These are phyloP conservation scores for Parsonsia alboflavescens DNA, from an alignment of 257 asterid species.

Conservation along the genomic window DNA sequence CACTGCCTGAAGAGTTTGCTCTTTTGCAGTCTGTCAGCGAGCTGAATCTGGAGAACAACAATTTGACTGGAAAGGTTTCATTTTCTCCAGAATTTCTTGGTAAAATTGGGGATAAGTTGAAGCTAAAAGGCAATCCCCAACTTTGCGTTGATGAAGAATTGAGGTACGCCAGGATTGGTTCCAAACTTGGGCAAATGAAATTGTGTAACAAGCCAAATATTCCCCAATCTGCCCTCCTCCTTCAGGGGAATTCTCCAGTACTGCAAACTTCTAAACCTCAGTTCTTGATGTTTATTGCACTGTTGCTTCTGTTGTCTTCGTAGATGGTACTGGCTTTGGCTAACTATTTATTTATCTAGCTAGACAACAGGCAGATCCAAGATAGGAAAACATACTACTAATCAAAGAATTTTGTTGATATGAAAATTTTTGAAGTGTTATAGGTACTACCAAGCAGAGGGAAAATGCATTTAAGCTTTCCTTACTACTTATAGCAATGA, in stretches of 20 bases:
- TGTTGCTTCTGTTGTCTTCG: conserved; percentile 17
- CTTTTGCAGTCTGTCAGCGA: conserved; percentile 47
- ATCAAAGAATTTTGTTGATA: conserved; percentile 22
- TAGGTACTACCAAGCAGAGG: conserved; percentile 8
- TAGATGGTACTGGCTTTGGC: conserved; percentile 1
- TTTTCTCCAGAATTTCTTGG: conserved; percentile 50
- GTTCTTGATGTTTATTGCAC: conserved; percentile 27
- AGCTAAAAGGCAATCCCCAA: conserved; percentile 71
- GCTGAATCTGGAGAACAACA: conserved; percentile 70
- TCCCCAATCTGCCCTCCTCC: conserved; percentile 44
- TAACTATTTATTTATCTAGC: background rate
- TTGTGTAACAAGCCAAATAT: conserved; percentile 32
- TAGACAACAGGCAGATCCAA: background rate
- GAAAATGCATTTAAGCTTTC: conserved; percentile 5
- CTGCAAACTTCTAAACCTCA: conserved; percentile 16
- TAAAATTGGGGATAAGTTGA: conserved; percentile 63
- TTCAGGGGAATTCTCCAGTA: conserved; percentile 24
- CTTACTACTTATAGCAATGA: background rate
- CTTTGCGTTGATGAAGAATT: conserved; percentile 59
- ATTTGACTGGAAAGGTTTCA: conserved; percentile 71
- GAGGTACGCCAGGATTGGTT: conserved; percentile 37
- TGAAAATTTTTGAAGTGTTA: conserved; percentile 12
- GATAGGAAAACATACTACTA: background rate
- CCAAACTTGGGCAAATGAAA: conserved; percentile 37
- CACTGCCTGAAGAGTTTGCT: conserved; percentile 64